These are phyloP conservation scores for Scutellaria barbata DNA, from an alignment of 257 asterid genomes.

Conservation along the genomic window DNA sequence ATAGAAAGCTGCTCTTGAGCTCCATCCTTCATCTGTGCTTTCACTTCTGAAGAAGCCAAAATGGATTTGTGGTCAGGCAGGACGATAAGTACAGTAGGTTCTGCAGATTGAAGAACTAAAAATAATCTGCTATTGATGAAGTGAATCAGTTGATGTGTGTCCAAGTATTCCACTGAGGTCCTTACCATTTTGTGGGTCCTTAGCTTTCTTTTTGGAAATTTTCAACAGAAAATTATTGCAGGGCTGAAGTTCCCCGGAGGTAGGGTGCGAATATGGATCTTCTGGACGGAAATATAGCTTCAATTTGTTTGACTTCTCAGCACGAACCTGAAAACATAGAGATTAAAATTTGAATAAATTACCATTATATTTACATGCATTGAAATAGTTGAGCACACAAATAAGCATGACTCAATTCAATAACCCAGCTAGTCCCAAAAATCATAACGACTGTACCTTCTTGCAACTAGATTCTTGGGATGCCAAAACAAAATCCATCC, in stretches of 20 bases:
- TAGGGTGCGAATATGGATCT: constrained; percentile 95
- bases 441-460: background rate
- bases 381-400: constrained; percentile 13
- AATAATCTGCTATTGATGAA: constrained; percentile 40
- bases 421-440: constrained; percentile 12
- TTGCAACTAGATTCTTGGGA: background rate
- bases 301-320: constrained; percentile 65
- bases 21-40: constrained; percentile 42
- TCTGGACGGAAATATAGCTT: constrained; percentile 92
- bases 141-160: constrained; percentile 38
- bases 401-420: constrained; percentile 13
- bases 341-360: constrained; percentile 23
- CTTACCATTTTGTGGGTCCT: constrained; percentile 36
- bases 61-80: constrained; percentile 44
- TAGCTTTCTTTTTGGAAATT: constrained; percentile 59
- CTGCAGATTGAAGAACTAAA: constrained; percentile 37
- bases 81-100: constrained; percentile 33
- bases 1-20: constrained; percentile 60
- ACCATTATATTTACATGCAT: background rate
- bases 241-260: constrained; percentile 66
- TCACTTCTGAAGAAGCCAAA: constrained; percentile 42
- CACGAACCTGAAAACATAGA: constrained; percentile 57
- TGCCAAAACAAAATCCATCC: background rate
- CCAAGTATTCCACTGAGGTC: constrained; percentile 32
- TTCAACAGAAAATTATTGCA: constrained; percentile 69